Base-by-base conservation (phyloP, 345 rosid species). In the Punica granatum region DNA sequence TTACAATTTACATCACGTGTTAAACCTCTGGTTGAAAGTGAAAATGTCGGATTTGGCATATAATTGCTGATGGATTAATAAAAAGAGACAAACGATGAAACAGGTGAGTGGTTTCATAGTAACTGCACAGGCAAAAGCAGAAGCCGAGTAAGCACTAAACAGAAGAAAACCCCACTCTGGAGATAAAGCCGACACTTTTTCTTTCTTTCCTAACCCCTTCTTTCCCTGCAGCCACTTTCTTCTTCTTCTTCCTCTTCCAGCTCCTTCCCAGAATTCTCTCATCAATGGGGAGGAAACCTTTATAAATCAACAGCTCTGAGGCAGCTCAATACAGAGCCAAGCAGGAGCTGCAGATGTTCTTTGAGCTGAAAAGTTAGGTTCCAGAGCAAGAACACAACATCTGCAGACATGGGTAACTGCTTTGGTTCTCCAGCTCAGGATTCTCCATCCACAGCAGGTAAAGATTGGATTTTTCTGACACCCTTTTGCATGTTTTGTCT, bases 401-500 rank as follows among this genome's bases (percentile, higher is more conserved):
- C 31, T 19, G 14, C 37, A 16, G 36, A 31, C 19, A 71, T 71
- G 74, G 74, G 74, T 6, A 71, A 19, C 41, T 71, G 74, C 68
- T 71, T 62, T 69, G 54, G 58, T 14, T 41, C 69, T 21, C 69
- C 74, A 30, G 16, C 54, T 64, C 64, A 14, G 39, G 44, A 58
- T 13, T 16, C 48, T 37, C 37, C 30, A 10, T 59, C 71, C 65
- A 44, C 43, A 18, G 48, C 71, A 68, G 71, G 71, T 68, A 63
- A 63, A 63, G 66, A 63, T 64, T 21, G 30, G 53, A 48, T 64
- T 21, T 25, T 63, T 36, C 41, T 11, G 31, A 35, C 43, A 28
- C 69, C 69, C 58, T n/a, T 66, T 25, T 8, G 26, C 42, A 34
- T 28, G 32, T 2, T 51, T 44, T 37, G 5, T 37, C 5, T 46